Percentiles rank a stretch among this genome's conserved stretches.
These are phyloP conservation scores for Xylariales sp. DNA, from an alignment of 2,329 filamentous ascomycete species.

Conservation along the genomic window DNA sequence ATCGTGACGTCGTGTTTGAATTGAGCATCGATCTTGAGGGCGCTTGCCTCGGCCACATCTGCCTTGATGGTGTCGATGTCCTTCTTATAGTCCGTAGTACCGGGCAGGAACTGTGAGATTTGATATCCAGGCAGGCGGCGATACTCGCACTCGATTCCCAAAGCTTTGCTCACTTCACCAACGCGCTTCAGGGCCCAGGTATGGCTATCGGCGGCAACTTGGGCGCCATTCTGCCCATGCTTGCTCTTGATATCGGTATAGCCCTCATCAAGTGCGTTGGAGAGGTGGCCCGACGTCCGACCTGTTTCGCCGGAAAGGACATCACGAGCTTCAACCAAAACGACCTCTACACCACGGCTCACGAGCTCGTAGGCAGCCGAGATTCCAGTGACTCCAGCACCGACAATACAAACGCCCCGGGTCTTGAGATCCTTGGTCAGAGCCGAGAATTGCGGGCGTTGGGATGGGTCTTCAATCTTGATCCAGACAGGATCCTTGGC, in stretches of 20 bases:
- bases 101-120: constrained; percentile 42
- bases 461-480: background rate
- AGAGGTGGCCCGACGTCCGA: constrained; percentile 49
- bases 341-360: constrained; percentile 41
- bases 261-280: constrained; percentile 49
- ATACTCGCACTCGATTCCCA: constrained; percentile 54
- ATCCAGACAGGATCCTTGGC: background rate
- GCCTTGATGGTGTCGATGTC: constrained; percentile 40
- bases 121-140: constrained; percentile 43
- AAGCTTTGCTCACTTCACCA: constrained; percentile 41
- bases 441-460: background rate
- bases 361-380: constrained; percentile 50
- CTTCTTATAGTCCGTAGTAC: constrained; percentile 35
- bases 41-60: constrained; percentile 39
- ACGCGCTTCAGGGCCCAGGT: constrained; percentile 48
- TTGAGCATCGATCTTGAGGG: constrained; percentile 37
- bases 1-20: constrained; percentile 41
- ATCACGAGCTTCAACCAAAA: constrained; percentile 50
- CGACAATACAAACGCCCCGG: constrained; percentile 20
- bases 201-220: constrained; percentile 47
- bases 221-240: constrained; percentile 45
- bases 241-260: constrained; percentile 47
- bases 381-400: constrained; percentile 48
- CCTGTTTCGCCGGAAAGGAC: constrained; percentile 49
- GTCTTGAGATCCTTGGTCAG: background rate